Base-by-base conservation (phyloP, 805 yeast genomes). In the Candida pini region DNA sequence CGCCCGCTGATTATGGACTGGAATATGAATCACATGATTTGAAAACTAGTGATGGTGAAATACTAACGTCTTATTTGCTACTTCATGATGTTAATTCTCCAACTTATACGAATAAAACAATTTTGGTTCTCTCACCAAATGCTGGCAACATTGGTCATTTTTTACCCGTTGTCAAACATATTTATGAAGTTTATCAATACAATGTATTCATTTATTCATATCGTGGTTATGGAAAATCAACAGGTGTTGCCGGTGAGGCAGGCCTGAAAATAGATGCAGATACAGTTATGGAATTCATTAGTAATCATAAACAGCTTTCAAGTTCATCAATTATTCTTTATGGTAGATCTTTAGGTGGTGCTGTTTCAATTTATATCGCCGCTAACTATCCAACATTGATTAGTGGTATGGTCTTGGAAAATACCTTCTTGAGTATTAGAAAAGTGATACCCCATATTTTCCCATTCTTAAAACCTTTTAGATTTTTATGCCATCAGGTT, bases 101-200 rank as follows among this genome's bases (percentile, higher is more conserved):
- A 4, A 43, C 38, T 15, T 72, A 77, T 38, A 58, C 69, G 21
- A 66, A 73, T 43, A 83, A 81, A 44, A 85, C 97, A 0, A 71
- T 90, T 9, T 50, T 92, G 18, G 70, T 92, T 15, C 66, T 89
- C 33, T 78, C 88, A 31, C 97, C 97, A 4, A 90, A 90, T 59
- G 97, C 97, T 2, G 97, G 97, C 5, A 90, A 92, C 56, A 90
- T 90, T 44, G 97, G 97, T 13, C 87, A 86, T 53, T 79, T 83
- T 19, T 63, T 90, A 31, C 96, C 96, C 2, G 73, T 87, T 7
- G 95, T 84, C 3, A 68, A 78, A 31, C 56, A 81, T 8, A 77
- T 89, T 42, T 84, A 75, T 58, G 60, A 66, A 31, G 60, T 66
- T 25, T 69, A 81, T 57, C 74, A 76, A 10, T 76, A 78, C 59